These are phyloP conservation scores for Xanthoconium stramineum DNA, from an alignment of 768 basidiomycete species.

Conservation along the genomic window DNA sequence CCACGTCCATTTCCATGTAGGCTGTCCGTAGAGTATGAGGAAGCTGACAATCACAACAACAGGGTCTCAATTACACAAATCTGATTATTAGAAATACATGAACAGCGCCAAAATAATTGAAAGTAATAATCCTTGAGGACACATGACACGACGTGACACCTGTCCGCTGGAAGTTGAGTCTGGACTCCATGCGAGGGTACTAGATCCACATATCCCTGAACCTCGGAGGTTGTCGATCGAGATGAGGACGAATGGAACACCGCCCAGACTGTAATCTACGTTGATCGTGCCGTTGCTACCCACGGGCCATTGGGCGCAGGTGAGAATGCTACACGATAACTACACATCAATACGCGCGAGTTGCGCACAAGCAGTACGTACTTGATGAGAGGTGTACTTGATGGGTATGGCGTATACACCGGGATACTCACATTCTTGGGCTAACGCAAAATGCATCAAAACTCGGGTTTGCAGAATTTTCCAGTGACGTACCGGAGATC, in stretches of 20 bases:
- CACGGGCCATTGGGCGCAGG: constrained; percentile 64
- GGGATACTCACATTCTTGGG: constrained; percentile 55
- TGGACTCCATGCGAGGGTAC: background rate
- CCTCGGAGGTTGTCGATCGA: constrained; percentile 35
- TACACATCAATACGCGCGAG: background rate
- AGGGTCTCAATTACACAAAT: background rate
- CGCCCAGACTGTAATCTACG: constrained; percentile 62
- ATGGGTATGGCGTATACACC: constrained; percentile 53
- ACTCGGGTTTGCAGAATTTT: background rate
- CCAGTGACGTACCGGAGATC: constrained; percentile 52
- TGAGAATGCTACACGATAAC: constrained; percentile 45
- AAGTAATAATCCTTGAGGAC: background rate
- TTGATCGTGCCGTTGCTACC: constrained; percentile 63
- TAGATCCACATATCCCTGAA: constrained; percentile 38
- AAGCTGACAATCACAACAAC: background rate
- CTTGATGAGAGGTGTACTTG: constrained; percentile 54
- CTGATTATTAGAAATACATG: constrained; percentile 3
- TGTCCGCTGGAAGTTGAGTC: constrained; percentile 5
- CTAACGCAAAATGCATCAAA: constrained; percentile 28
- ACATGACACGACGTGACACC: background rate
- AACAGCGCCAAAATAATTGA: constrained; percentile 8
- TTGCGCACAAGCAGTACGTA: constrained; percentile 30
- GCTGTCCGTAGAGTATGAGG: background rate
- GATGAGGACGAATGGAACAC: constrained; percentile 54
- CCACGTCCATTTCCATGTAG: background rate